Conservation (phyloP, 2,329 filamentous ascomycete species). For the Orbilia quercus region DNA sequence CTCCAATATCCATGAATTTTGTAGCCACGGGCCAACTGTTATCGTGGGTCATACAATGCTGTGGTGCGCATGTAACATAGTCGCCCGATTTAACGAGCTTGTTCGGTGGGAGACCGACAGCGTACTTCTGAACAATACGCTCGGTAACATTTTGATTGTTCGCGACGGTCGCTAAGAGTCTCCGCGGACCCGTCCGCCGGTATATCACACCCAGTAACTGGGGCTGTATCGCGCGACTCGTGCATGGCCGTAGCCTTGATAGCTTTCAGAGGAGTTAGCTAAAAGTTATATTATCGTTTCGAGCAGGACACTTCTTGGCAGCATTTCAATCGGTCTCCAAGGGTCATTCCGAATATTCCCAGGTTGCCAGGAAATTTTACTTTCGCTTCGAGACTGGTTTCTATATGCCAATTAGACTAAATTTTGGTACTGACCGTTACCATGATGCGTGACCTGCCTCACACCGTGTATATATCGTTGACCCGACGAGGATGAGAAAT, state of each 20-base stretch:
- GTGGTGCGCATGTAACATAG: slow-evolving; percentile 75
- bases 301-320: no score
- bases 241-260: slow-evolving; percentile 41
- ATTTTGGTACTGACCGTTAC: slow-evolving; percentile 36
- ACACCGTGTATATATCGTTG: slow-evolving; percentile 2
- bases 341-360: no score
- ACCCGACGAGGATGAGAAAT: slow-evolving; percentile 43
- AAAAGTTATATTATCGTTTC: neutral
- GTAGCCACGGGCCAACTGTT: slow-evolving; percentile 80
- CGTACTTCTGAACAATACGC: slow-evolving; percentile 87
- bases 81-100: slow-evolving; percentile 83
- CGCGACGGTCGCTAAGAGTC: slow-evolving; percentile 63
- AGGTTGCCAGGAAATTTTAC: no score
- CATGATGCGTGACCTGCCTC: slow-evolving; percentile 16
- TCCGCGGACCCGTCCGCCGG: slow-evolving; percentile 43
- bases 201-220: slow-evolving; percentile 16
- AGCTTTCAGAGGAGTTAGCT: slow-evolving; percentile 45
- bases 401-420: slow-evolving; percentile 4
- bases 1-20: slow-evolving; percentile 86
- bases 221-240: slow-evolving; percentile 26
- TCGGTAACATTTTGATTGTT: slow-evolving; percentile 81
- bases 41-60: slow-evolving; percentile 86
- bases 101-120: slow-evolving; percentile 77
- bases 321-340: no score
- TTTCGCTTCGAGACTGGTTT: neutral